Base-by-base conservation (phyloP, 2,329 filamentous ascomycete species). In the Plenodomus lindquistii region DNA sequence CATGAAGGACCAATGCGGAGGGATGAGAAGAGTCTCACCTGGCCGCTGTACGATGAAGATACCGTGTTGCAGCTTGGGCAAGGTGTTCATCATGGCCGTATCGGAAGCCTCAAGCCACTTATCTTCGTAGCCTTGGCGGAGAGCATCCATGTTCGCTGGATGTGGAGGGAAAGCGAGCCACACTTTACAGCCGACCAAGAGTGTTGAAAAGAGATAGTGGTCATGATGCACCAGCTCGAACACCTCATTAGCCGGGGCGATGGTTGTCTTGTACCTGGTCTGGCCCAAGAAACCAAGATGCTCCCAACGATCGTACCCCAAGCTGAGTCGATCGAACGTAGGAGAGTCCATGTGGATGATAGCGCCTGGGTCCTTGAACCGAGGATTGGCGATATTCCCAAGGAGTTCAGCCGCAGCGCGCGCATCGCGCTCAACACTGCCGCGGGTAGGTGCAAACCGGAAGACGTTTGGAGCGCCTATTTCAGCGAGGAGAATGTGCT, bases 11-110 rank as follows among this genome's bases (percentile, higher is more conserved):
- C 53, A 57, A 29, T 52, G 53, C 4, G 51, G 49, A 2, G 52
- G 55, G 10, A 60, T 21, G 2, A 50, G 5, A 19, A 59, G 34
- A 8, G 41, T 45, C 22, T 55, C 37, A 1, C 48, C 47, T 11
- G 46, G 34, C 18, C 46, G 44, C 35, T 59, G 57, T 19, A 59
- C 43, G 36, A 60, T 46, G 22, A 42, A 27, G n/a, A 59, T 51
- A 10, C 51, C 55, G 24, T 50, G 40, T 24, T 52, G 34, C n/a
- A 53, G 20, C 21, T 20, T 22, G n/a, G 22, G 37, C 1, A 50
- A 37, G 40, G 19, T 13, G 5, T 4, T 16, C 16, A 37, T 9
- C 3, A 43, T 16, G 5, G 41, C 37, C 13, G 35, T 22, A 21
- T 29, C 29, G n/a, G 43, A 38, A 18, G 22, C 11, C 18, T 17